Evolutionary conservation across 768 basidiomycete genomes (phyloP).

Genomic region (Gloeophyllum trabeum): DNA sequence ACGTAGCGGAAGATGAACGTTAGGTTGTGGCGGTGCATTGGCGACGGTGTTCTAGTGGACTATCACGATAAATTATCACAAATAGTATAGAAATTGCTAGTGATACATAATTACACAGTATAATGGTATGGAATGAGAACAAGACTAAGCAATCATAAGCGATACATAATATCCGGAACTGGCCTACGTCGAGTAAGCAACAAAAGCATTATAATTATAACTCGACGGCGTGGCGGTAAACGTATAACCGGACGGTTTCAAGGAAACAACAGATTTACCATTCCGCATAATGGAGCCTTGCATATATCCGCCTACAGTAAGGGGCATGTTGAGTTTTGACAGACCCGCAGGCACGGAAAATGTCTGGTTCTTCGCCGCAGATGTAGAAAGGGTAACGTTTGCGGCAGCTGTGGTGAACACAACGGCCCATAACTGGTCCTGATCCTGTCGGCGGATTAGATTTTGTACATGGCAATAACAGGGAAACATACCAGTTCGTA

Average conservation of each 20-base stretch:
- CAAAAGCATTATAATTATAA: constrained; percentile 19
- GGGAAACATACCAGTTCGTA: too few relatives aligned
- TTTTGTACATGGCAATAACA: background rate
- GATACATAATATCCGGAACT: too few relatives aligned
- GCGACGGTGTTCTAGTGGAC: too few relatives aligned
- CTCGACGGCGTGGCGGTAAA: constrained; percentile 11
- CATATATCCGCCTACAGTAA: background rate
- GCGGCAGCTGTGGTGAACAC: background rate
- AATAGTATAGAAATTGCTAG: too few relatives aligned
- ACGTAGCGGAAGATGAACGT: too few relatives aligned
- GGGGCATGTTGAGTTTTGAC: background rate
- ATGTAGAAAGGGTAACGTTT: background rate
- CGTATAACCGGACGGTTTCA: constrained; percentile 4
- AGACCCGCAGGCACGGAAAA: background rate
- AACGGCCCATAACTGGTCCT: background rate
- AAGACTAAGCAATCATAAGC: too few relatives aligned
- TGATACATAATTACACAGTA: too few relatives aligned
- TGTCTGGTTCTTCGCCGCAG: background rate
- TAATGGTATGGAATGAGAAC: too few relatives aligned
- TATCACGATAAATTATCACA: too few relatives aligned
- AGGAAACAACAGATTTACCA: background rate
- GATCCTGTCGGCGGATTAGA: background rate
- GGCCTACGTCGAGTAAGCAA: too few relatives aligned
- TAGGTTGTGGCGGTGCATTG: too few relatives aligned
- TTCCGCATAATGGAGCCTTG: background rate